These are phyloP conservation scores for Eragrostis curvula DNA, from an alignment of 176 grass and related monocot species.

Conservation along the genomic window DNA sequence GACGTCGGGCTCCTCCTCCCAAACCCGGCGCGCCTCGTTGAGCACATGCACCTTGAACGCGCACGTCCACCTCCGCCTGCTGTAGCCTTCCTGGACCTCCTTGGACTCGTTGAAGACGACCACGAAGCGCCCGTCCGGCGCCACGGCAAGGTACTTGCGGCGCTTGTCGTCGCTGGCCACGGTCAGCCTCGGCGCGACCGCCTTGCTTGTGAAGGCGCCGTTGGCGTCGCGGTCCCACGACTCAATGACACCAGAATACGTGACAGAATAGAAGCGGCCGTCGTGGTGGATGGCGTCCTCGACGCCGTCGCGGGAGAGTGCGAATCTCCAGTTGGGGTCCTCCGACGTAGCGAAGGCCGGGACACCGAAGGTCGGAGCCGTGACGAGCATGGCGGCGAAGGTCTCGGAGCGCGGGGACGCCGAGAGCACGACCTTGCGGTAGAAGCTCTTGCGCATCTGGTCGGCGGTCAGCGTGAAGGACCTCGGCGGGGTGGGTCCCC, in stretches of 20 bases:
- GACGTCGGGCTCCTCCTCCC: background rate
- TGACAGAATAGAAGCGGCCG: background rate
- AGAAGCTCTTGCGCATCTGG: background rate
- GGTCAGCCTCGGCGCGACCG: too few relatives aligned
- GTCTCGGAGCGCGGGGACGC: background rate
- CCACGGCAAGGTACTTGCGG: slow-evolving; percentile 19
- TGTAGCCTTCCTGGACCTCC: too few relatives aligned
- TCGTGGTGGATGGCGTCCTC: slow-evolving; percentile 30
- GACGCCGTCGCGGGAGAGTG: background rate
- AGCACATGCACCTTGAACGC: slow-evolving; percentile 12
- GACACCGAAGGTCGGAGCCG: background rate
- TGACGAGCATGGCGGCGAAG: slow-evolving; percentile 17
- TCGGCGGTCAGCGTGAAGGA: accelerated
- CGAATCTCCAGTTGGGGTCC: background rate
- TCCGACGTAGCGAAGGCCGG: background rate
- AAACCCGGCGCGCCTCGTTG: too few relatives aligned
- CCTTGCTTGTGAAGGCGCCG: background rate
- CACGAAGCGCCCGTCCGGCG: slow-evolving; percentile 22
- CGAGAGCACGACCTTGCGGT: slow-evolving; percentile 12
- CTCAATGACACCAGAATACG: slow-evolving; percentile 7
- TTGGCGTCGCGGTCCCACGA: background rate
- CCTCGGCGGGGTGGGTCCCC: too few relatives aligned
- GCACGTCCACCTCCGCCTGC: too few relatives aligned
- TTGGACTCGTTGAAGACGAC: too few relatives aligned
- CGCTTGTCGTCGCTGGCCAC: too few relatives aligned